phyloP scores from a whole-genome alignment of 129 eudicot genomes.

The Saposhnikovia divaricata region DNA sequence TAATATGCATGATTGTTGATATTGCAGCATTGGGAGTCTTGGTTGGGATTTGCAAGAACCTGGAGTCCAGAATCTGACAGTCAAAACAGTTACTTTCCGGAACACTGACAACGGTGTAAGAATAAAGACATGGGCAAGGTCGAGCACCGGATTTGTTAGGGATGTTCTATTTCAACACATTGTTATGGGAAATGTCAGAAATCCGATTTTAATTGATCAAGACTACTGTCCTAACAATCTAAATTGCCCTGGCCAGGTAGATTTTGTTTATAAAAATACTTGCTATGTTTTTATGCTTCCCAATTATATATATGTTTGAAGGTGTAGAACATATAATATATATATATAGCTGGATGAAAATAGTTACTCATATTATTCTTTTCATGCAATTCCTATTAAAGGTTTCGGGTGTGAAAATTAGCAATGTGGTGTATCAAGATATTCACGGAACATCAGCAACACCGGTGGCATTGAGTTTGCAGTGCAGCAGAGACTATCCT shows the following conservation, averaged over 20 bases:
- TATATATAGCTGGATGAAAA: not conserved
- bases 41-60: constrained; percentile 15
- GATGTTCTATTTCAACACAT: constrained; percentile 6
- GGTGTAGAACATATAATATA: too few species aligned
- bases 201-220: constrained; percentile 13
- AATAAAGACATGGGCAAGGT: constrained; percentile 14
- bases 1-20: not conserved
- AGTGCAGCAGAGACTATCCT: constrained; percentile 27
- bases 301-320: not conserved
- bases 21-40: constrained; percentile 13
- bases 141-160: constrained; percentile 8
- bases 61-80: constrained; percentile 12
- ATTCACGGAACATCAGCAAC: constrained; percentile 44
- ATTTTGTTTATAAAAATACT: not conserved
- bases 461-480: constrained; percentile 21
- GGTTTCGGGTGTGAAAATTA: constrained; percentile 36
- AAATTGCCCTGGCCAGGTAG: constrained; percentile 9
- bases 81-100: not conserved
- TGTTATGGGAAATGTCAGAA: constrained; percentile 3
- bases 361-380: not conserved
- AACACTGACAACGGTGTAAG: constrained; percentile 11
- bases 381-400: not conserved
- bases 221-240: constrained; percentile 4
- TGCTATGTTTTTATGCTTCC: not conserved
- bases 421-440: constrained; percentile 28